Evolutionary conservation across 345 rosid species (phyloP).

Genomic region (Arabidopsis arenosa): DNA sequence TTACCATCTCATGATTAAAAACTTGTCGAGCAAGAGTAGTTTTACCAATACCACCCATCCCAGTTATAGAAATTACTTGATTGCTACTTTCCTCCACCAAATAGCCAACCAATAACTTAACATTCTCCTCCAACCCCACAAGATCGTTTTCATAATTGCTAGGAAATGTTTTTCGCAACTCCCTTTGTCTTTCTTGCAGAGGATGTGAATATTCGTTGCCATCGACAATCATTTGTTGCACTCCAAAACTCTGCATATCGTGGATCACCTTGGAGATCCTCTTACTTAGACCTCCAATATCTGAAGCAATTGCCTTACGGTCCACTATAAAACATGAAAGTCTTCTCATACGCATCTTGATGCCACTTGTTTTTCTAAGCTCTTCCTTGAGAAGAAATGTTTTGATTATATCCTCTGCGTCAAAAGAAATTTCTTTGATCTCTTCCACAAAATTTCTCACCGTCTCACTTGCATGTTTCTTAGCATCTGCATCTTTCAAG

Average conservation of each 20-base stretch:
- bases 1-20: slow-evolving; percentile 25
- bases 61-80: slow-evolving; percentile 46
- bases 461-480: slow-evolving; percentile 20
- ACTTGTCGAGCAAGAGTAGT: slow-evolving; percentile 53
- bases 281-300: slow-evolving; percentile 21
- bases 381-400: slow-evolving; percentile 28
- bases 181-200: slow-evolving; percentile 20
- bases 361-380: neutral
- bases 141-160: slow-evolving; percentile 31
- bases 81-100: slow-evolving; percentile 3
- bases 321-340: neutral
- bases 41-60: slow-evolving; percentile 70
- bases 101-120: slow-evolving; percentile 22
- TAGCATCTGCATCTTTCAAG: slow-evolving; percentile 43
- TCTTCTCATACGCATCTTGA: neutral
- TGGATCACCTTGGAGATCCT: slow-evolving; percentile 40
- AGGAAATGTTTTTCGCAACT: slow-evolving; percentile 33
- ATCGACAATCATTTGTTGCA: neutral
- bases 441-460: slow-evolving; percentile 38
- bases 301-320: neutral
- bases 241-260: slow-evolving; percentile 45
- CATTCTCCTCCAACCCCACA: slow-evolving; percentile 50
- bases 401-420: slow-evolving; percentile 44
- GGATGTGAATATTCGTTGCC: neutral
- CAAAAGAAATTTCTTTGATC: slow-evolving; percentile 14